These are phyloP conservation scores for Aspergillus versicolor DNA, from an alignment of 2,329 filamentous ascomycete species.

Conservation along the genomic window DNA sequence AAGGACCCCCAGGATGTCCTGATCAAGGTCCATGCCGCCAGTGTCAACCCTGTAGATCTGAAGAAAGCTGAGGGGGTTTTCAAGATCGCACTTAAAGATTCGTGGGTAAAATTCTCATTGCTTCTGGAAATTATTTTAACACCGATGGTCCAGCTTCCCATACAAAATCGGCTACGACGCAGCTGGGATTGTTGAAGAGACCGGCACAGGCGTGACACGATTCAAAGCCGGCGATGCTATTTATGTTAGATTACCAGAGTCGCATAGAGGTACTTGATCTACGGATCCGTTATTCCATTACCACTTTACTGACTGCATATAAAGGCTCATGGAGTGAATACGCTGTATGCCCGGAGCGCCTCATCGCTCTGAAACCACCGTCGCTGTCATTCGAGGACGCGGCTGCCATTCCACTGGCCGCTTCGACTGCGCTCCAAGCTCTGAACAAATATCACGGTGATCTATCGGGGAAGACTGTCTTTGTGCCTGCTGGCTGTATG, in stretches of 20 bases:
- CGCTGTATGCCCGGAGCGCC: slow-evolving; percentile 31
- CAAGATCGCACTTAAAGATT: slow-evolving; percentile 33
- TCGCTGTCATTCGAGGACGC: slow-evolving; percentile 45
- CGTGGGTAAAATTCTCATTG: slow-evolving; percentile 20
- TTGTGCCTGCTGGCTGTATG: slow-evolving; percentile 49
- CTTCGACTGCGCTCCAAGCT: slow-evolving; percentile 47
- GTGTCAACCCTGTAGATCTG: slow-evolving; percentile 49
- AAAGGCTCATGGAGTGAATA: slow-evolving; percentile 42
- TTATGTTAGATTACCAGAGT: slow-evolving; percentile 35
- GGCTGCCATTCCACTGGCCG: slow-evolving; percentile 42
- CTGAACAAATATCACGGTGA: slow-evolving; percentile 46
- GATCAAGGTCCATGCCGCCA: slow-evolving; percentile 46
- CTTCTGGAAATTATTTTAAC: not conserved
- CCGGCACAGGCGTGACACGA: slow-evolving; percentile 33
- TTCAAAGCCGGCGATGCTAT: slow-evolving; percentile 43
- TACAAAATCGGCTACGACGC: slow-evolving; percentile 47
- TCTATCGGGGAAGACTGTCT: slow-evolving; percentile 53
- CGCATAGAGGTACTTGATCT: slow-evolving; percentile 19
- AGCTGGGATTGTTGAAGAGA: slow-evolving; percentile 38
- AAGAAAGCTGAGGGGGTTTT: slow-evolving; percentile 40
- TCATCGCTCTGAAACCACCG: slow-evolving; percentile 41
- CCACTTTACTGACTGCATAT: not conserved
- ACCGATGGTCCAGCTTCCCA: slow-evolving; percentile 33
- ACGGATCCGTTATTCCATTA: fast-evolving
- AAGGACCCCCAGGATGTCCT: slow-evolving; percentile 10